These are phyloP conservation scores for Kwoniella sp. DNA, from an alignment of 768 basidiomycete species.

Conservation along the genomic window DNA sequence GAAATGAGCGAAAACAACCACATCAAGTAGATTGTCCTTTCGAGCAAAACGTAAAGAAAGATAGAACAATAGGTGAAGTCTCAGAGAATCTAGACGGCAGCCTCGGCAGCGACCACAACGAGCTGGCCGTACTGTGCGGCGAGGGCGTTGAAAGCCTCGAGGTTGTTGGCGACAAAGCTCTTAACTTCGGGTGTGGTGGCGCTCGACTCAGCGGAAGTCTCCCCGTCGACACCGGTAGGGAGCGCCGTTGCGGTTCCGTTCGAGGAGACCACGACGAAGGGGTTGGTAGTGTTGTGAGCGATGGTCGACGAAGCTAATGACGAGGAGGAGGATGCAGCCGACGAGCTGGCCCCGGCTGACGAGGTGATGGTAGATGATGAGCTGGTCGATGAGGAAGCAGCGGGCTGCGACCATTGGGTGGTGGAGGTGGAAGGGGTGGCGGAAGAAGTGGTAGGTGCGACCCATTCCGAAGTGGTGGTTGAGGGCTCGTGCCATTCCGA, in stretches of 20 bases:
- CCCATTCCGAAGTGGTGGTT: constrained; percentile 8
- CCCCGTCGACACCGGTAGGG: not conserved
- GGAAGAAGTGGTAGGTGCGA: constrained; percentile 3
- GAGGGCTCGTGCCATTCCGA: constrained; percentile 12
- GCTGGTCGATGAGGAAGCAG: constrained; percentile 21
- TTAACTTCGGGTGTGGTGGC: not conserved
- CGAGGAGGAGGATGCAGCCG: constrained; percentile 1
- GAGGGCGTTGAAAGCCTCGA: constrained; percentile 33
- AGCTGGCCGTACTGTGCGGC: constrained; percentile 39
- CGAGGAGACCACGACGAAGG: constrained; percentile 24
- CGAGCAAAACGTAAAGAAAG: not conserved
- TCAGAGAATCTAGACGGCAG: not conserved
- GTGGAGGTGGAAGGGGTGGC: constrained; percentile 13
- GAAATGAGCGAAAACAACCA: not conserved
- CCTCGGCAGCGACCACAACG: constrained; percentile 37
- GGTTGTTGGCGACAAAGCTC: constrained; percentile 15
- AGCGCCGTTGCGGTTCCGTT: constrained; percentile 13
- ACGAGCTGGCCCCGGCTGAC: no score
- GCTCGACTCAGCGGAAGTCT: no score
- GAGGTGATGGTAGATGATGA: constrained; percentile 24
- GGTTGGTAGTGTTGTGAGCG: constrained; percentile 22
- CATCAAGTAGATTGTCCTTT: constrained; percentile 1
- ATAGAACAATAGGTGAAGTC: not conserved
- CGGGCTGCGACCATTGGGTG: constrained; percentile 28
- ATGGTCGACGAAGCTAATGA: constrained; percentile 13